Conservation (phyloP, 2,329 filamentous ascomycete genomes). For the Dactylonectria estremocensis region DNA sequence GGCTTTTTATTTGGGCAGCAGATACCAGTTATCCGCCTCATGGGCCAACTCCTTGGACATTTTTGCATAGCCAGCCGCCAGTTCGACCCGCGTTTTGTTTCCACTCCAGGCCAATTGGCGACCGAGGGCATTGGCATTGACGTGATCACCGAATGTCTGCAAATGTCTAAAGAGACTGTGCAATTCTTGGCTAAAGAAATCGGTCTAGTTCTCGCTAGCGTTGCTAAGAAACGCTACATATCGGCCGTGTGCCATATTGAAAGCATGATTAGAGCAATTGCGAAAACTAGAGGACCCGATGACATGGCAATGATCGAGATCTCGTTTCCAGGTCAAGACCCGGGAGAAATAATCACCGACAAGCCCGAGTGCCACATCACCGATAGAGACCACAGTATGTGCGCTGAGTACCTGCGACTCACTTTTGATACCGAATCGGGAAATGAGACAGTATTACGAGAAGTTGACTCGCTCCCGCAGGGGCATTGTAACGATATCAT, state of each 20-base stretch:
- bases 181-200: not conserved
- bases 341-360: not conserved
- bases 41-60: conserved; percentile 8
- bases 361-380: not conserved
- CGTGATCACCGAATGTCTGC: conserved; percentile 12
- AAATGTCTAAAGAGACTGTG: conserved; percentile 1
- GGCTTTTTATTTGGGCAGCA: not conserved
- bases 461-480: too few species aligned
- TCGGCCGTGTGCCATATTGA: not conserved
- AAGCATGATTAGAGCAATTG: conserved; percentile 11
- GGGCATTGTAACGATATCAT: too few species aligned
- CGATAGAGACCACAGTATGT: conserved; percentile 14
- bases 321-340: conserved; percentile 4
- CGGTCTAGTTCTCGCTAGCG: not conserved
- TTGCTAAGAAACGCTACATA: conserved; percentile 6
- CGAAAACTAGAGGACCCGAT: not conserved
- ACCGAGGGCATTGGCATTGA: conserved; percentile 12
- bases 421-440: not conserved
- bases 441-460: not conserved
- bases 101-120: not conserved
- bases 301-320: conserved; percentile 2
- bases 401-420: not conserved
- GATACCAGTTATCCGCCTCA: conserved; percentile 14
- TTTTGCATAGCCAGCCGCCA: not conserved
- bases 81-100: not conserved